These are phyloP conservation scores for Moricandia arvensis DNA, from an alignment of 345 rosid genomes.

Conservation along the genomic window DNA sequence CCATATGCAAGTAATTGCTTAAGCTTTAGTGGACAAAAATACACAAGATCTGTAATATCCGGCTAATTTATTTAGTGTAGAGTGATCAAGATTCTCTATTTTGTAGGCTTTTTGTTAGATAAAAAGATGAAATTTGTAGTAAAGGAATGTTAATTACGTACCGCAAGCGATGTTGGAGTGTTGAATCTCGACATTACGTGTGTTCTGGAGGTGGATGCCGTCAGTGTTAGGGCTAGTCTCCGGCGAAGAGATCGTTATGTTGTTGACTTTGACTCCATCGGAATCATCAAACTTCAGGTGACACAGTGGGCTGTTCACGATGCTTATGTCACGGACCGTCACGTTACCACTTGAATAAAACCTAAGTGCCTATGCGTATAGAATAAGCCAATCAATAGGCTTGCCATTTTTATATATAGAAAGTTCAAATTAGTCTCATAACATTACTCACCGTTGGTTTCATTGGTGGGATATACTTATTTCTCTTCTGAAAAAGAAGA, in stretches of 20 bases:
- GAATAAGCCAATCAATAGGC: not conserved
- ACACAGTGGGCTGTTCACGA: slow-evolving; percentile 74
- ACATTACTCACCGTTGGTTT: slow-evolving; percentile 84
- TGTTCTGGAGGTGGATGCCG: slow-evolving; percentile 87
- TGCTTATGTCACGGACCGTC: slow-evolving; percentile 66
- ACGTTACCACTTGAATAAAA: slow-evolving; percentile 70
- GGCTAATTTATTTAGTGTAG: not conserved
- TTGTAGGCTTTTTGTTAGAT: too few species aligned
- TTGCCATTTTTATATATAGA: too few species aligned
- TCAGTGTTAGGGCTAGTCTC: slow-evolving; percentile 78
- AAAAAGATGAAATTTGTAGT: too few species aligned
- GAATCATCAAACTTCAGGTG: slow-evolving; percentile 85
- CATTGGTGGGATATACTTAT: slow-evolving; percentile 51
- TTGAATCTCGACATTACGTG: slow-evolving; percentile 70
- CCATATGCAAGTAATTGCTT: too few species aligned
- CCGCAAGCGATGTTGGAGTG: slow-evolving; percentile 73
- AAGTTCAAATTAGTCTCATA: too few species aligned
- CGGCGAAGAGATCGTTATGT: slow-evolving; percentile 71
- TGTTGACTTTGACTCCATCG: too few species aligned
- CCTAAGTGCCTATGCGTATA: slow-evolving; percentile 57
- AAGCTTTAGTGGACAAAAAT: too few species aligned
- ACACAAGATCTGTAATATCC: not conserved
- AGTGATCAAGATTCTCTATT: too few species aligned
- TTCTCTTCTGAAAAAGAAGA: slow-evolving; percentile 50
- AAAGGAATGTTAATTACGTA: slow-evolving; percentile 33